A percentile compares a stretch with the other conserved stretches of the same genome.
Conservation (phyloP, 768 basidiomycete species). For the Rhizopogon roseolus region DNA sequence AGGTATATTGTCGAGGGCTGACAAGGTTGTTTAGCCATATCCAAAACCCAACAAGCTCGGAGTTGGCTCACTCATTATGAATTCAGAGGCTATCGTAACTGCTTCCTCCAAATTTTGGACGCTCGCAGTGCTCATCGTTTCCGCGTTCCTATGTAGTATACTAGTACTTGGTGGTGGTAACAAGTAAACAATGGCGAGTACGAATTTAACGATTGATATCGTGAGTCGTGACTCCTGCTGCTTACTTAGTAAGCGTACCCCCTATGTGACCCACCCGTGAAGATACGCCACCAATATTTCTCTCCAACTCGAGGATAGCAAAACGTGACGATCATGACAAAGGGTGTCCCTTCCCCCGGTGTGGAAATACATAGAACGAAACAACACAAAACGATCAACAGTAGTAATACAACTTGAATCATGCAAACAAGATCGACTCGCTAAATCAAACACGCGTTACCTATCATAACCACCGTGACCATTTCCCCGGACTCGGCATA, state of each 20-base stretch:
- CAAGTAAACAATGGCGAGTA: no score
- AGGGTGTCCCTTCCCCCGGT: no score
- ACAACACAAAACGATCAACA: not conserved
- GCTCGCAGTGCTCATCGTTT: conserved; percentile 28
- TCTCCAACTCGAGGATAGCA: no score
- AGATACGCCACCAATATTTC: no score
- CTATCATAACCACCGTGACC: conserved; percentile 46
- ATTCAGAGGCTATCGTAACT: conserved; percentile 43
- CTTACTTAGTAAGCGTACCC: no score
- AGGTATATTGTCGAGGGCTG: conserved; percentile 48
- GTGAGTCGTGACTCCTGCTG: no score
- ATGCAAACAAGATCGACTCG: not conserved
- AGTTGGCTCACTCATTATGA: conserved; percentile 37
- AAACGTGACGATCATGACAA: no score
- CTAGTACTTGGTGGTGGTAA: no score
- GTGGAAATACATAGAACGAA: not conserved
- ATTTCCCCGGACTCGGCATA: conserved; percentile 49
- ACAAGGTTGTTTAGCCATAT: not conserved
- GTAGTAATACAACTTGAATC: not conserved
- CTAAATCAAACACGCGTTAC: not conserved
- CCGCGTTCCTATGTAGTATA: no score
- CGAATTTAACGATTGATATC: no score
- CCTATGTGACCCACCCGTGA: no score
- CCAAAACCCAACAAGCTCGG: not conserved
- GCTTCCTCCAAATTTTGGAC: conserved; percentile 43